phyloP scores from a whole-genome alignment of 2,329 filamentous ascomycete genomes.

The Beauveria varroae region DNA sequence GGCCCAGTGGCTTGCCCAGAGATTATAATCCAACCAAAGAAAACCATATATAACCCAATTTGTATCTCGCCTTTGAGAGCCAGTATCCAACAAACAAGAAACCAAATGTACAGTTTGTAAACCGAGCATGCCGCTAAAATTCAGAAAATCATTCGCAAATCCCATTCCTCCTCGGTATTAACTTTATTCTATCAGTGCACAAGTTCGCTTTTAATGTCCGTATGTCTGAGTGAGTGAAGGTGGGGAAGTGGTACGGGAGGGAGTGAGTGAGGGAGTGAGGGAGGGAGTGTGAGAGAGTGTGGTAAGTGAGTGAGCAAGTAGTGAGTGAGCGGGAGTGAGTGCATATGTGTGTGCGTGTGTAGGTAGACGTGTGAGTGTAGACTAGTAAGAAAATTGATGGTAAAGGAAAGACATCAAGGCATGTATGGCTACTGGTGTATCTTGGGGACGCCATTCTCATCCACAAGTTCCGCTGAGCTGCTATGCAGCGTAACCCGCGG shows the following conservation, averaged over 20 bases:
- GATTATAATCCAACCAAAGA: background rate
- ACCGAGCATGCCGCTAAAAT: slow-evolving; percentile 5
- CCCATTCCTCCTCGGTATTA: background rate
- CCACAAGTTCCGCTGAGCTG: slow-evolving; percentile 49
- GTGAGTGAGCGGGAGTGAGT: background rate
- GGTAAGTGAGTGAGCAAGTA: no score
- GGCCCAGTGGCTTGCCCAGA: background rate
- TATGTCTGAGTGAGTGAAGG: background rate
- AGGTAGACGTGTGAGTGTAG: background rate
- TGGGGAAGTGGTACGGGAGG: background rate
- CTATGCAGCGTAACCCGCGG: slow-evolving; percentile 40
- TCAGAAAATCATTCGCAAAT: background rate
- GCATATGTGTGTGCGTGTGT: background rate
- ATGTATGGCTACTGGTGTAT: background rate
- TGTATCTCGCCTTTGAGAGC: background rate
- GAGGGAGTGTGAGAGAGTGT: no score
- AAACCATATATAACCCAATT: slow-evolving; percentile 8
- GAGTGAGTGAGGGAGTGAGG: no score
- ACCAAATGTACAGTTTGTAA: slow-evolving; percentile 8
- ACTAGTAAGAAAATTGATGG: background rate
- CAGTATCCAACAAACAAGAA: background rate
- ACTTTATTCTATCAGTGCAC: slow-evolving; percentile 5
- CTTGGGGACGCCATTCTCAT: slow-evolving; percentile 23
- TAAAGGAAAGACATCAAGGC: background rate
- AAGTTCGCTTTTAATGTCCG: slow-evolving; percentile 1